Percentiles rank a stretch among this genome's conserved stretches.
Evolutionary conservation across 108 stramenopile species (phyloP).

Genomic region (Conticribra weissflogii): DNA sequence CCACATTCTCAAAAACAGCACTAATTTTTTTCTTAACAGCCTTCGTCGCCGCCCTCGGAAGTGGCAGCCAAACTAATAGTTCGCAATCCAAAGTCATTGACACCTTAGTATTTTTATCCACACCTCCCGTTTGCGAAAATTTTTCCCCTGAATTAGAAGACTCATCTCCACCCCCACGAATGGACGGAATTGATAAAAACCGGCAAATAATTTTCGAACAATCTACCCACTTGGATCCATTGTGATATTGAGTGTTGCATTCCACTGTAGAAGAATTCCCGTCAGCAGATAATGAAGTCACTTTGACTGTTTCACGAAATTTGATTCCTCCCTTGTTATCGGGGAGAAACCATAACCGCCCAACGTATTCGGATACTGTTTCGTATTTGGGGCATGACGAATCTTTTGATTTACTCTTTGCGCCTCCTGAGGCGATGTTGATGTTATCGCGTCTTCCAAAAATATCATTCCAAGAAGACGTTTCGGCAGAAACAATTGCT

Average conservation of each 20-base stretch:
- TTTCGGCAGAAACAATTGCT: no score
- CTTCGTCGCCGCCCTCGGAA: constrained; percentile 25
- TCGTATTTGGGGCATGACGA: constrained; percentile 19
- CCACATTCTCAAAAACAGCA: constrained; percentile 30
- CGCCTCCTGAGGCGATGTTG: not conserved
- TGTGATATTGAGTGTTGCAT: constrained; percentile 35
- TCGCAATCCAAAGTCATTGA: constrained; percentile 39
- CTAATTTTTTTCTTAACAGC: constrained; percentile 31
- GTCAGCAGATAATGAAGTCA: constrained; percentile 22
- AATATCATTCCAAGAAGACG: not conserved
- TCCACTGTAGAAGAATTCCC: constrained; percentile 31
- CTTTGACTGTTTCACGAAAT: constrained; percentile 39
- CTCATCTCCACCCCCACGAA: not conserved
- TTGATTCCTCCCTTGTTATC: constrained; percentile 7
- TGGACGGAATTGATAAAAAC: constrained; percentile 5
- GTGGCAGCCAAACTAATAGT: constrained; percentile 43
- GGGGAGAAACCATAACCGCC: constrained; percentile 34
- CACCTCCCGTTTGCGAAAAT: not conserved
- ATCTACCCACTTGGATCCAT: constrained; percentile 27
- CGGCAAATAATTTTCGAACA: constrained; percentile 36
- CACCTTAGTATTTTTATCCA: constrained; percentile 14
- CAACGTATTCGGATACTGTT: constrained; percentile 38
- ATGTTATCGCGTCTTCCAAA: not conserved
- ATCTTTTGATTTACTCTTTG: not conserved
- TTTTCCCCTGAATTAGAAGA: not conserved